These are phyloP conservation scores for Nemania bipapillata DNA, from an alignment of 2,329 filamentous ascomycete species.

Conservation along the genomic window DNA sequence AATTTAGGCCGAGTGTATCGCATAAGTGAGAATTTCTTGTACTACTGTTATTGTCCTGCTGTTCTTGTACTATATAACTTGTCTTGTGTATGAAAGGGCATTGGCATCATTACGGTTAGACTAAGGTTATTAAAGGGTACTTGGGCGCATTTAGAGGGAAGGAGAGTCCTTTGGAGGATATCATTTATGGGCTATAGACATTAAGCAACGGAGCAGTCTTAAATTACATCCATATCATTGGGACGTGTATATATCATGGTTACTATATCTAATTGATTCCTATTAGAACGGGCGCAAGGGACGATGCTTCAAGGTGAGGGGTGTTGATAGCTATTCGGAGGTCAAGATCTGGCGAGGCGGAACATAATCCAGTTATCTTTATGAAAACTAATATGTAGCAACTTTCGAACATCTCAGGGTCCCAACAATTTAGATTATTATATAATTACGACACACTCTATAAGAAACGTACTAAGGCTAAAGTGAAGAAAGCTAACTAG, in stretches of 20 bases:
- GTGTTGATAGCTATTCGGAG: no score
- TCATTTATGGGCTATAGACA: background rate
- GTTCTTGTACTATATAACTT: constrained; percentile 23
- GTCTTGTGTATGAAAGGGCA: background rate
- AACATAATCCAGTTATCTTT: no score
- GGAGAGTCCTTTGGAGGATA: background rate
- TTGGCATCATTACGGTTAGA: background rate
- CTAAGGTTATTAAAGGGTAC: background rate
- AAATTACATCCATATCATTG: background rate
- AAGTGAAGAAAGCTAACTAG: background rate
- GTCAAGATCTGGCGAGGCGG: no score
- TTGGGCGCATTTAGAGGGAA: background rate
- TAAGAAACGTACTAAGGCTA: background rate
- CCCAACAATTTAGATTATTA: no score
- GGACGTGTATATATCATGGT: background rate
- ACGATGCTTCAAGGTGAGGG: no score
- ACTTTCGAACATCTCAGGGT: no score
- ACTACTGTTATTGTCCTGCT: no score
- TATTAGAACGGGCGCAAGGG: no score
- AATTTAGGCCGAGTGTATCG: constrained; percentile 1
- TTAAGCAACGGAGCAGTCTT: background rate
- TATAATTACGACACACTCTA: no score
- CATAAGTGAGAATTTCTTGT: constrained; percentile 14
- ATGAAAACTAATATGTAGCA: no score
- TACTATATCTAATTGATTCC: no score